Evolutionary conservation across 2,329 filamentous ascomycete genomes (phyloP), one percentile per base, ranked within the genome.

Genomic region (Laburnicola sp.): DNA sequence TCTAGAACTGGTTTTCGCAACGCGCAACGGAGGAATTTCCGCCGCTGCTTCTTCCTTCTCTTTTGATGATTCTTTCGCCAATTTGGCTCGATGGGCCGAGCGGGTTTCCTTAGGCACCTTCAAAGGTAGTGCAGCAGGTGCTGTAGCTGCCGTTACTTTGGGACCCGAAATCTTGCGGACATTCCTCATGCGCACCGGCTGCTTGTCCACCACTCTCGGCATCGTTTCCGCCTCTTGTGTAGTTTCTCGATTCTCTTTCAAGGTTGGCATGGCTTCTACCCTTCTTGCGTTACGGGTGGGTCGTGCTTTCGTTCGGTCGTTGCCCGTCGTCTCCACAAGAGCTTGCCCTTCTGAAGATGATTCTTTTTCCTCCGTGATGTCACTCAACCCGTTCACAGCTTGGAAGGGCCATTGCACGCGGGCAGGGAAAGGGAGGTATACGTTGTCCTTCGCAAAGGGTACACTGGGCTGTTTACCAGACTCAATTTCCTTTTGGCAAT

Each of bases 401-500:
- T 66, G 63, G 37, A 68, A 65, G 32, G 69, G 68, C 69, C 72
- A 74, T 48, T 71, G 69, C 8, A 65, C 66, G 7, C 70, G 69
- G 46, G 69, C 70, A 7, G 74, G 74, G 53, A 74, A 75, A n/a
- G 74, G 77, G 4, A 76, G 67, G 54, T 80, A 80, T 2, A 80
- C 77, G 3, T 71, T 72, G 35, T 78, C 77, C 31, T 72, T 70
- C 2, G 76, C 74, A 48, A 80, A 78, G 2, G 78, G 78, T 53
- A 80, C 76, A 23, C 74, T 75, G 1, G 78, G 78, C 50, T 76
- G 73, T 30, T 75, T 75, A 23, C 77, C 77, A 26, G 72, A 70
- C 48, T 76, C 72, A 26, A 78, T 75, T 56, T 80, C 78, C 51
- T 73, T 75, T 49, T 78, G 76, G 58, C 78, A 78, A 45, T 80